Base-by-base conservation (phyloP, 2,329 filamentous ascomycete species). In the Fusarium bulbicola region DNA sequence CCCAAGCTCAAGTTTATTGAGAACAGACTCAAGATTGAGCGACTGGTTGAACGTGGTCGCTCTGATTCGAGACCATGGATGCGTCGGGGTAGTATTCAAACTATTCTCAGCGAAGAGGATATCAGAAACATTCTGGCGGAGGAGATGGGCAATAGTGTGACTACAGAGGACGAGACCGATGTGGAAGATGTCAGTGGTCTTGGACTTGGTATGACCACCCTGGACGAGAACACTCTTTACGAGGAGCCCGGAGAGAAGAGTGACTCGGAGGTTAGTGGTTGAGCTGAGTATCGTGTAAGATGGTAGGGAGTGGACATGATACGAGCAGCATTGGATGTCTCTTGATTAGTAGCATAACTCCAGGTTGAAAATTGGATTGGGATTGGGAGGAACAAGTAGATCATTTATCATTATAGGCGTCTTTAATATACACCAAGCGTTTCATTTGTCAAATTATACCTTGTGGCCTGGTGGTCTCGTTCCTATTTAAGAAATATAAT, bases 1-100 rank as follows among this genome's bases (percentile, higher is more conserved):
- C 94, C 96, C 1, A 97, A 96, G 80, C 86, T 99, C 57, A 93
- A 96, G 79, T 99, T 98, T 79, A 90, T 98, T 66, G 90, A 88
- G 30, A 99, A 99, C 80, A 85, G 96, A 57, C 89, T 98, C 74
- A 94, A 93, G 77, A 86, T 98, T 14, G 96, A 99, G 83, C 87
- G 91, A 56, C 76, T 87, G 54, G 86, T 92, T n/a, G 90, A 92
- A 77, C 81, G 84, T 68, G 91, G 90, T 3, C 82, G 90, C 24
- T 81, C 84, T 56, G 86, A 88, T 78, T 89, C 88, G 40, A 81
- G 88, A 63, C 81, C 84, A 6, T 83, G 84, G 73, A 78, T 83
- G 18, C 78, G 87, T 59, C 80, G 86, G 62, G 86, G 86, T 8
- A 89, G 87, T 63, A 85, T 90, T 43, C 88, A 91, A 78, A 89